phyloP scores from a whole-genome alignment of 805 yeast genomes.

The Kodamaea nitidulidarum region DNA sequence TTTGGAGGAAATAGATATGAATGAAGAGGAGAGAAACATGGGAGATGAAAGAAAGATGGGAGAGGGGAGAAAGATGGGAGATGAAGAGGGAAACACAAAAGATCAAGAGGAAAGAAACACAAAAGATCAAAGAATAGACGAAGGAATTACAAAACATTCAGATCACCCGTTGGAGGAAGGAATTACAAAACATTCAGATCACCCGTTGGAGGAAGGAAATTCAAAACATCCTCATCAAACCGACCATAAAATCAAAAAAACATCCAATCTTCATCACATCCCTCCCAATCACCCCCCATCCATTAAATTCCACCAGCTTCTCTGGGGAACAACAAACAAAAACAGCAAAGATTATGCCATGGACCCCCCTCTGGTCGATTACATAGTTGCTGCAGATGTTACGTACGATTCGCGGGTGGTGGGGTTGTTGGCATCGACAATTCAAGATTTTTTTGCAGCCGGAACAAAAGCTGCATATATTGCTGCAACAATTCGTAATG shows the following conservation, averaged over 20 bases:
- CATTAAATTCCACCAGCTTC: conserved; percentile 30
- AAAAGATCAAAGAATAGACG: no score
- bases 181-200: no score
- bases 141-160: no score
- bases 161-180: no score
- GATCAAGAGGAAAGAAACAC: background rate
- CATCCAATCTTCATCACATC: no score
- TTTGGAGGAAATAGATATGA: background rate
- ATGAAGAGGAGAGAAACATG: no score
- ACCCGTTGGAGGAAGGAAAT: no score
- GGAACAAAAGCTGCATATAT: conserved; percentile 39
- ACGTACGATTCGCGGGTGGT: conserved; percentile 71
- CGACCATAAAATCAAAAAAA: no score
- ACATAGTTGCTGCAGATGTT: conserved; percentile 80
- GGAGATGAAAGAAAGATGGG: background rate
- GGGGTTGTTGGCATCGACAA: conserved; percentile 48
- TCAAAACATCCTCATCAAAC: no score
- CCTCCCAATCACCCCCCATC: conserved; percentile 31
- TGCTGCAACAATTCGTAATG: conserved; percentile 74
- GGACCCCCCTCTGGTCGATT: conserved; percentile 29
- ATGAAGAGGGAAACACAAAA: background rate
- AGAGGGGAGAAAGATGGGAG: background rate
- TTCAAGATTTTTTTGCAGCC: conserved; percentile 34
- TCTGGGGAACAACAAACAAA: conserved; percentile 52
- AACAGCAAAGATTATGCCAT: conserved; percentile 32